Evolutionary conservation across 768 basidiomycete species (phyloP), one percentile per base, ranked within the genome.

Genomic region (Boletus eberwhitei): DNA sequence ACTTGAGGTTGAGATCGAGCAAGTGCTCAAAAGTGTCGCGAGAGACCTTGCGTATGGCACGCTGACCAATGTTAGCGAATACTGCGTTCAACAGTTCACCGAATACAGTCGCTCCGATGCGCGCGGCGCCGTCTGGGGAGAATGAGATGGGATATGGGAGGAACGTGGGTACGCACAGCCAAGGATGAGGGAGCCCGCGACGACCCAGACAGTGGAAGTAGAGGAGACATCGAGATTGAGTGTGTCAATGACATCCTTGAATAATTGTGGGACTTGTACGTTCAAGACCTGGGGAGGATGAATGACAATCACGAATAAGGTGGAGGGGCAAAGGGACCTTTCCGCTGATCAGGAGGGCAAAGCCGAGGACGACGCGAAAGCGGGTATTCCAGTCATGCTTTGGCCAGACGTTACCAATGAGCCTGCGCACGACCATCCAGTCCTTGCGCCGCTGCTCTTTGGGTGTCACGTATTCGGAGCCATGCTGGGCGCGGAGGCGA

Each of bases 181-280:
- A 37, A 94, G 74, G 51, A 99, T 83, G 53, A 93, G 75, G 2
- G 89, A 84, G n/a, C 97, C 97, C 0, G 88, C 93, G 22, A 99
- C 75, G 4, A 94, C 78, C 90, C 93, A 96, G 4, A 91, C 93
- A 0, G 95, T 93, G 5, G 87, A 82, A 8, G 77, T 68, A 13
- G 84, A 72, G 13, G 87, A 82, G 34, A 97, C 77, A 26, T 89
- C 85, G 32, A 98, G 76, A 64, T 98, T 97, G 58, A 99, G 76
- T 2, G 90, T 72, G 68, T 99, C 96, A 49, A 99, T 85, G 40
- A 99, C 82, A 26, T 79, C 72, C 73, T 98, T 98, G 82, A 99
- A 99, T 57, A 98, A 75, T 60, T 92, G 82, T 1, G 97, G 97
- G n/a, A 99, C 95, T 79, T 98, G 96, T 1, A 99, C 97, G 68